Percentiles rank a stretch among this genome's conserved stretches.
Evolutionary conservation across 441 rosid genomes (phyloP).

Genomic region (Erodium trifolium): DNA sequence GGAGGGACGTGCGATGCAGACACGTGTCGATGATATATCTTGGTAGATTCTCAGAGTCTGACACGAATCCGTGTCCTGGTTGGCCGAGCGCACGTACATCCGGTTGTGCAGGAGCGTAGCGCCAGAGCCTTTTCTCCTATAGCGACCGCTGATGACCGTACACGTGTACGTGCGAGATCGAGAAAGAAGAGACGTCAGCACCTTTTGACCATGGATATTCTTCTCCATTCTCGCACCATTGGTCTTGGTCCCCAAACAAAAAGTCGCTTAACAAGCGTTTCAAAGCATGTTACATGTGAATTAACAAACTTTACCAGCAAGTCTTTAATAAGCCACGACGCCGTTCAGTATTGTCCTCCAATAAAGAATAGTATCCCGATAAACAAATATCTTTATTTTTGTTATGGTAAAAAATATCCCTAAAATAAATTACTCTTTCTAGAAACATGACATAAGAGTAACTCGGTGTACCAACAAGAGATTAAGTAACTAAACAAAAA

Average conservation of each 20-base stretch:
- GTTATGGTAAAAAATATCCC: too few relatives aligned
- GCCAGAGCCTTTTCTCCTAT: background rate
- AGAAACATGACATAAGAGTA: too few relatives aligned
- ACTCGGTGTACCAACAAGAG: too few relatives aligned
- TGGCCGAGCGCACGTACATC: background rate
- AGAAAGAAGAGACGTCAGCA: slow-evolving; percentile 7
- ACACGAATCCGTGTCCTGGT: slow-evolving; percentile 4
- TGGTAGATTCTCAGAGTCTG: background rate
- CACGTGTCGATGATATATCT: background rate
- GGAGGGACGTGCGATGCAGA: slow-evolving; percentile 1
- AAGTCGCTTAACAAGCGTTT: too few relatives aligned
- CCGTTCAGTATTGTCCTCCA: too few relatives aligned
- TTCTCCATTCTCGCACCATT: background rate
- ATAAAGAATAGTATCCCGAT: too few relatives aligned
- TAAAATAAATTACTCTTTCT: too few relatives aligned
- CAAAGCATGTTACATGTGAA: too few relatives aligned
- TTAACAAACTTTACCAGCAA: too few relatives aligned
- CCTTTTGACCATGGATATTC: slow-evolving; percentile 7
- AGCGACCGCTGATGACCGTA: background rate
- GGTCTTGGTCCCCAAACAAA: background rate
- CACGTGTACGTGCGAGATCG: slow-evolving; percentile 4
- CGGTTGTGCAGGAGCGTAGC: background rate
- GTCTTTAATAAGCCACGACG: too few relatives aligned
- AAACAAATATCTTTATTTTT: too few relatives aligned
- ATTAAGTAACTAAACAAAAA: too few relatives aligned